Conservation (phyloP, 2,329 filamentous ascomycete species). For the Pyricularia pennisetigena region DNA sequence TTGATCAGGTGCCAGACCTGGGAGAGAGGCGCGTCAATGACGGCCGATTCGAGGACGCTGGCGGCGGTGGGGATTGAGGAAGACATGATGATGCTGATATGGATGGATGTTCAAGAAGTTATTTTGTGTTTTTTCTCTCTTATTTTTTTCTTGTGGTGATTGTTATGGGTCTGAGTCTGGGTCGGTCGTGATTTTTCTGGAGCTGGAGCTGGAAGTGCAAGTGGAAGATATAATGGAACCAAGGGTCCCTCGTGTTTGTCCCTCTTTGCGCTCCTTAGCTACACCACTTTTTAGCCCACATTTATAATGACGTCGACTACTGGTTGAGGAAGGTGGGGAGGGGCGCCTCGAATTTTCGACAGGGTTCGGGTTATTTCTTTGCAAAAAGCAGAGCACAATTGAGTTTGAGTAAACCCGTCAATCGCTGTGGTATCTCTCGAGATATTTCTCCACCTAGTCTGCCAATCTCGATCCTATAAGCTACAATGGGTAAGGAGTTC, state of each 20-base stretch:
- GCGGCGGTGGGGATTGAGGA: conserved; percentile 52
- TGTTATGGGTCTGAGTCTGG: neutral
- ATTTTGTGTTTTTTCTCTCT: too few relatives aligned
- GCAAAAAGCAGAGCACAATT: too few relatives aligned
- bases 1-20: conserved; percentile 68
- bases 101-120: neutral
- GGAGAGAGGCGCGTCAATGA: conserved; percentile 57
- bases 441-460: too few relatives aligned
- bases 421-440: too few relatives aligned
- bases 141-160: neutral
- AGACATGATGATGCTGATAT: conserved; percentile 12
- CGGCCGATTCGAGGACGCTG: conserved; percentile 54
- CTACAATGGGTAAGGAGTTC: too few relatives aligned
- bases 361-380: neutral
- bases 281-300: neutral
- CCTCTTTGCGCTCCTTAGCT: neutral
- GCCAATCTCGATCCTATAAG: too few relatives aligned
- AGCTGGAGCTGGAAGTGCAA: too few relatives aligned
- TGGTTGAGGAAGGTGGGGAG: neutral
- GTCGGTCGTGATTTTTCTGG: too few relatives aligned
- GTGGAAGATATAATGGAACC: neutral
- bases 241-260: neutral
- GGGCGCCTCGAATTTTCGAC: neutral
- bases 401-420: too few relatives aligned
- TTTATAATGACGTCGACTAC: neutral